Percentiles rank a stretch among this genome's conserved stretches.
phyloP scores from a whole-genome alignment of 2,329 filamentous ascomycete genomes.

The Arthroderma uncinatum region DNA sequence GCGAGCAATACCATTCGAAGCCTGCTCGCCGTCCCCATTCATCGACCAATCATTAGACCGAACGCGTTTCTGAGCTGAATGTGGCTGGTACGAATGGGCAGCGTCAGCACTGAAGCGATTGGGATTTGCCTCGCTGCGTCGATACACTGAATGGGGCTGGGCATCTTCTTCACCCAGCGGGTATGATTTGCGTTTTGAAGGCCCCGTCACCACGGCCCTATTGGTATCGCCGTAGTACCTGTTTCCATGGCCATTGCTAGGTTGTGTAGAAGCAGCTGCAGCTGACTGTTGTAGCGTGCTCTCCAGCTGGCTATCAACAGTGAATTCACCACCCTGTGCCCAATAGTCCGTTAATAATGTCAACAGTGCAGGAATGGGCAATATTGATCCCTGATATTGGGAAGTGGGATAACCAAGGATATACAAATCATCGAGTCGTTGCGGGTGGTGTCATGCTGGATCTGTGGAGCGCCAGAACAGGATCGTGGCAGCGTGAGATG shows the following conservation, averaged over 20 bases:
- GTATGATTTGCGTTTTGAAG: conserved; percentile 2
- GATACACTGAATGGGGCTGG: background rate
- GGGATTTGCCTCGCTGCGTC: background rate
- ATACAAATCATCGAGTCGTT: background rate
- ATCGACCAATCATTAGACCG: conserved; percentile 38
- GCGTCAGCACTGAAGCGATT: background rate
- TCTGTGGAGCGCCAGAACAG: background rate
- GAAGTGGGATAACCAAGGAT: background rate
- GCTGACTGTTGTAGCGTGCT: background rate
- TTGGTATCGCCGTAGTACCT: background rate
- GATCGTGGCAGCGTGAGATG: background rate
- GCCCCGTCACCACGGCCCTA: background rate
- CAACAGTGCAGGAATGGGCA: background rate
- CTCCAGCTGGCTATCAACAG: background rate
- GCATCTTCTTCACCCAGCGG: background rate
- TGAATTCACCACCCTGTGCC: background rate
- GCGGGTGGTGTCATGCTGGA: background rate
- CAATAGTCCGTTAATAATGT: background rate
- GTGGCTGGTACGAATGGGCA: background rate
- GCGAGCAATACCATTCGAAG: background rate
- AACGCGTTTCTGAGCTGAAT: conserved; percentile 28
- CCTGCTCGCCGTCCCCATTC: background rate
- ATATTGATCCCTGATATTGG: background rate
- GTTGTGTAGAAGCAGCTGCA: background rate
- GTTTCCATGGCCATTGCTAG: background rate